Evolutionary conservation across 148 eudicot species (phyloP).

Genomic region (Gaultheria prostrata): DNA sequence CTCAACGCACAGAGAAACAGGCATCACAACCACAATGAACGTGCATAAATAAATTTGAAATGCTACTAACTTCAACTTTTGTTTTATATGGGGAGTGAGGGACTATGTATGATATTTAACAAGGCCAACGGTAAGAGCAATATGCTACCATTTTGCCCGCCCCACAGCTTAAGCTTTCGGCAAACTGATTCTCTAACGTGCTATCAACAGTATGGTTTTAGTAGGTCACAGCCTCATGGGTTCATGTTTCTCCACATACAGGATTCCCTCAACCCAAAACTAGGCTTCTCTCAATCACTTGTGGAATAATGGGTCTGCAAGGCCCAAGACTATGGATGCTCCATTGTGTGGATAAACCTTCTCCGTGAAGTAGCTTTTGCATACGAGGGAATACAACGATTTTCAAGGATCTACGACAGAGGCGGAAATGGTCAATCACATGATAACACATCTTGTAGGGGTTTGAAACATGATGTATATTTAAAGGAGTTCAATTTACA

Average conservation of each 20-base stretch:
- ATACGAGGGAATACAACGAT: background rate
- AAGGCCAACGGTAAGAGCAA: background rate
- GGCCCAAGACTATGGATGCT: background rate
- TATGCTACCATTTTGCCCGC: background rate
- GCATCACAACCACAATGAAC: background rate
- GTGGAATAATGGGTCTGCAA: background rate
- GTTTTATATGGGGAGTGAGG: background rate
- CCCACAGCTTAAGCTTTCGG: background rate
- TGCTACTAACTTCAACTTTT: background rate
- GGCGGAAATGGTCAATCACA: background rate
- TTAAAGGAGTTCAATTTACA: background rate
- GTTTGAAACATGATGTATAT: background rate
- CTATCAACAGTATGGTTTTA: background rate
- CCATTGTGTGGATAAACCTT: conserved; percentile 1
- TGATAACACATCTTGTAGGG: background rate
- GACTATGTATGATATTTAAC: background rate
- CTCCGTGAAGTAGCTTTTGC: background rate
- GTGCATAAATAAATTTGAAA: background rate
- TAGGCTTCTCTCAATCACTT: background rate
- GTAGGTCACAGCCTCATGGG: background rate
- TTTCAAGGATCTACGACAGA: background rate
- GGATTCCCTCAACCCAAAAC: background rate
- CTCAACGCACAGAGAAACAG: background rate
- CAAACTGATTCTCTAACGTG: background rate
- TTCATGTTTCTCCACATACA: background rate